Percentiles rank a stretch among this genome's conserved stretches.
These are phyloP conservation scores for Ogataea pini DNA, from an alignment of 805 yeast species.

Conservation along the genomic window DNA sequence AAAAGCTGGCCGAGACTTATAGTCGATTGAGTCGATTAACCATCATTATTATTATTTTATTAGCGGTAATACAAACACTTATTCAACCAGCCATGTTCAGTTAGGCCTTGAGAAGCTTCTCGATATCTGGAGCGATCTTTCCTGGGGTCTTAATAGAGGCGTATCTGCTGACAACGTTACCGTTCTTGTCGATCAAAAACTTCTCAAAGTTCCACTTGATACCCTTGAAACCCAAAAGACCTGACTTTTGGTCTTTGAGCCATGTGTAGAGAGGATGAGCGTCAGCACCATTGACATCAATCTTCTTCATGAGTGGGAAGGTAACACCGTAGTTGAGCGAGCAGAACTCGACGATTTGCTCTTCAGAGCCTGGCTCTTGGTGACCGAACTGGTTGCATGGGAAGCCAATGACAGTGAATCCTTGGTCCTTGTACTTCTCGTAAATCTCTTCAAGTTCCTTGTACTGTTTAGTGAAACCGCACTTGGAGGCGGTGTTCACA, in stretches of 20 bases:
- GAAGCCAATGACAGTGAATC: slow-evolving; percentile 73
- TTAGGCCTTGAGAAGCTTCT: slow-evolving; percentile 46
- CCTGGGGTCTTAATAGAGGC: slow-evolving; percentile 70
- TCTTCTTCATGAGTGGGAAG: slow-evolving; percentile 84
- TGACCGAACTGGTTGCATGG: slow-evolving; percentile 90
- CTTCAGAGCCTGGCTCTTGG: slow-evolving; percentile 71
- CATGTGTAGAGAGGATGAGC: slow-evolving; percentile 80
- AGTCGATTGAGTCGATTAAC: background rate
- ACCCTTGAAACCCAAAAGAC: slow-evolving; percentile 68
- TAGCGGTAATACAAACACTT: background rate
- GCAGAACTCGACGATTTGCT: slow-evolving; percentile 75
- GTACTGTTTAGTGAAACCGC: slow-evolving; percentile 78
- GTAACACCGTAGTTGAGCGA: slow-evolving; percentile 82
- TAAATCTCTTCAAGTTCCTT: slow-evolving; percentile 68
- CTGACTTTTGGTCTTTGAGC: slow-evolving; percentile 63
- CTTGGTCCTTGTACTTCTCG: slow-evolving; percentile 61
- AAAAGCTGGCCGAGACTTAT: background rate
- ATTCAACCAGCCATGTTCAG: background rate
- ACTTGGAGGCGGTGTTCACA: slow-evolving; percentile 88
- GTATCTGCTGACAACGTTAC: slow-evolving; percentile 52
- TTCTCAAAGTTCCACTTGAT: slow-evolving; percentile 64
- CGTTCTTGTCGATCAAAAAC: slow-evolving; percentile 55
- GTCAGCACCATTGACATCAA: slow-evolving; percentile 84
- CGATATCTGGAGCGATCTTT: slow-evolving; percentile 57
- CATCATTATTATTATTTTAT: background rate